Evolutionary conservation across 2,329 filamentous ascomycete species (phyloP).

Genomic region (Graphilbum ipis-grandicollis): DNA sequence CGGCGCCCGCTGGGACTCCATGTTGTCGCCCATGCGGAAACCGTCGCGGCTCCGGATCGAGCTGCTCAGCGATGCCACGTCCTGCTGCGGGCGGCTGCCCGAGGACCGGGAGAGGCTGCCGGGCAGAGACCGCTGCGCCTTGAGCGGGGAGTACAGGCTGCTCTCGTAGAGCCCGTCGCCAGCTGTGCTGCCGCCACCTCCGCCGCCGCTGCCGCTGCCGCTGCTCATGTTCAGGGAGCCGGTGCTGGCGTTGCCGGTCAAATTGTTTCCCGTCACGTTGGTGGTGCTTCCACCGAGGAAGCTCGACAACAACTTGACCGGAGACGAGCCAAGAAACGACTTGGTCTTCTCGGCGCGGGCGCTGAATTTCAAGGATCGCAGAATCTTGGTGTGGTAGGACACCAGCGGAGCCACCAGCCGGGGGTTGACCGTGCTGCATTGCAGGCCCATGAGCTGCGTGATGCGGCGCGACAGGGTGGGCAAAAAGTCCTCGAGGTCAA

Average conservation of each 20-base stretch:
- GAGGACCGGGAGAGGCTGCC: constrained; percentile 1
- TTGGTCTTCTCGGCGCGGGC: constrained; percentile 46
- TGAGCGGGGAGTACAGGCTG: constrained; percentile 9
- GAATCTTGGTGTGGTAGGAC: constrained; percentile 59
- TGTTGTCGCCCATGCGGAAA: constrained; percentile 20
- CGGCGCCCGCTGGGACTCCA: constrained; percentile 34
- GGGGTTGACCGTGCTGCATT: constrained; percentile 51
- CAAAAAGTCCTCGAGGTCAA: constrained; percentile 56
- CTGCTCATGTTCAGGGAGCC: neutral
- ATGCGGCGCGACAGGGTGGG: constrained; percentile 59
- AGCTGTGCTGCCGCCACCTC: too few species aligned
- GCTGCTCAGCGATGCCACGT: constrained; percentile 31
- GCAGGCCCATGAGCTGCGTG: constrained; percentile 51
- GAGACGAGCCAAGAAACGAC: constrained; percentile 63
- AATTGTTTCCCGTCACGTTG: neutral
- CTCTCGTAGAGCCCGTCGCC: constrained; percentile 17
- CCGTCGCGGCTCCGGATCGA: constrained; percentile 30
- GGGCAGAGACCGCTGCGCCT: constrained; percentile 4
- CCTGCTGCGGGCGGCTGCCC: constrained; percentile 7
- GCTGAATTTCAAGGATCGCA: constrained; percentile 50
- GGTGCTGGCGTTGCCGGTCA: neutral
- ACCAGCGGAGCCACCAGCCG: constrained; percentile 51
- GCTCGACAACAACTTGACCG: constrained; percentile 77
- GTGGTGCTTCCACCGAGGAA: constrained; percentile 44
- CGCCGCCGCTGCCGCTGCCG: constrained; percentile 14